phyloP scores from a whole-genome alignment of 257 asterid species.

The Verbena officinalis region DNA sequence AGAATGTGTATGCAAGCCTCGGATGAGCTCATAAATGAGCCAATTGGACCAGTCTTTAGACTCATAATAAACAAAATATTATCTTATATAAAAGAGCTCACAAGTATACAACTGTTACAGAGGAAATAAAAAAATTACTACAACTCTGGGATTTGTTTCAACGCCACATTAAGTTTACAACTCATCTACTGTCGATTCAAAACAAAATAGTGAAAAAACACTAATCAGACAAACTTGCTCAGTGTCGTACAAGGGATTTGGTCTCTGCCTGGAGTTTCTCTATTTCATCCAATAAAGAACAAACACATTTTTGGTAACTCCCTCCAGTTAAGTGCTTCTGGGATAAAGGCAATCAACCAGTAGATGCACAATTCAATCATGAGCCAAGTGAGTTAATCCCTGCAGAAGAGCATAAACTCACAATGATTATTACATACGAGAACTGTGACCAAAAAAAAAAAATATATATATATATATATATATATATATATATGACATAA shows the following conservation, averaged over 20 bases:
- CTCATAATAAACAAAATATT: too few species aligned
- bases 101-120: slow-evolving; percentile 3
- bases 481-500: too few species aligned
- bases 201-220: background rate
- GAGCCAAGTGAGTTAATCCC: slow-evolving; percentile 36
- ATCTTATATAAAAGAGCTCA: slow-evolving; percentile 16
- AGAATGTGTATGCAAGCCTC: too few species aligned
- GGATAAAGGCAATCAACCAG: slow-evolving; percentile 3
- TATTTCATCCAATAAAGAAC: slow-evolving; percentile 9
- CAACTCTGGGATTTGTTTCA: slow-evolving; percentile 11
- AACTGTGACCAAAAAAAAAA: too few species aligned
- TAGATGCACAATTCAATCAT: background rate
- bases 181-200: slow-evolving; percentile 1
- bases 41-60: too few species aligned
- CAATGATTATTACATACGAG: too few species aligned
- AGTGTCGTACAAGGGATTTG: slow-evolving; percentile 1
- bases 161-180: slow-evolving; percentile 13
- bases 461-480: too few species aligned
- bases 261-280: background rate
- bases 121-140: background rate
- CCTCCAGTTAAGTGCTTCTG: background rate
- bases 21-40: too few species aligned
- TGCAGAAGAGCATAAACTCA: slow-evolving; percentile 21
- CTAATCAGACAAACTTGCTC: background rate
- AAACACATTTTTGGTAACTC: background rate